These are phyloP conservation scores for Gastroboletus turbinatus DNA, from an alignment of 1,284 basidiomycete species.

Conservation along the genomic window DNA sequence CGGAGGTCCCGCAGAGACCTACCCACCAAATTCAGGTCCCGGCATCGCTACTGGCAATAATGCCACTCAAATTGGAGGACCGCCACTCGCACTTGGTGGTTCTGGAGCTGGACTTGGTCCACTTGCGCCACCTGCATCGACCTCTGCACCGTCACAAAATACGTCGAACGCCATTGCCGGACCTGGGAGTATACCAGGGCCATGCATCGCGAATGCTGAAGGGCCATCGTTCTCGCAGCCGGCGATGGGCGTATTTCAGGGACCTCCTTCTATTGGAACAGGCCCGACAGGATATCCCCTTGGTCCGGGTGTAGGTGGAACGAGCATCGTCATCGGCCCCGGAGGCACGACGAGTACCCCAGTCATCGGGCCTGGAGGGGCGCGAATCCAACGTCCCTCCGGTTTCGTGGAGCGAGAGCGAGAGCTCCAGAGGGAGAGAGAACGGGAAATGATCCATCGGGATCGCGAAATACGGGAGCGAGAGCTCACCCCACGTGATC, in stretches of 20 bases:
- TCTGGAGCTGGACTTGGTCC: constrained; percentile 13
- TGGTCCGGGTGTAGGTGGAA: constrained; percentile 22
- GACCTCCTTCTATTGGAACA: constrained; percentile 23
- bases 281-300: constrained; percentile 23
- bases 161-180: constrained; percentile 8
- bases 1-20: constrained; percentile 17
- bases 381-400: constrained; percentile 27
- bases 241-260: constrained; percentile 34
- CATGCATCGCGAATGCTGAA: constrained; percentile 17
- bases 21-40: constrained; percentile 19
- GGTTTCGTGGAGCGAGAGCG: constrained; percentile 30
- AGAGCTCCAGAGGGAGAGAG: constrained; percentile 24
- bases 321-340: constrained; percentile 28
- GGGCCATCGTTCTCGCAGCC: constrained; percentile 26
- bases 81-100: constrained; percentile 6
- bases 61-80: constrained; percentile 10
- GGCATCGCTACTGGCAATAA: constrained; percentile 12
- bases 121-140: constrained; percentile 4
- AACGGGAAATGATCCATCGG: constrained; percentile 25
- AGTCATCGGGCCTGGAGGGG: constrained; percentile 17
- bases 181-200: constrained; percentile 8
- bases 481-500: constrained; percentile 23
- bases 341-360: constrained; percentile 24
- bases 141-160: constrained; percentile 15
- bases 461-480: constrained; percentile 27